Conservation (phyloP, 805 yeast genomes). For the Wickerhamiella nectarea region DNA sequence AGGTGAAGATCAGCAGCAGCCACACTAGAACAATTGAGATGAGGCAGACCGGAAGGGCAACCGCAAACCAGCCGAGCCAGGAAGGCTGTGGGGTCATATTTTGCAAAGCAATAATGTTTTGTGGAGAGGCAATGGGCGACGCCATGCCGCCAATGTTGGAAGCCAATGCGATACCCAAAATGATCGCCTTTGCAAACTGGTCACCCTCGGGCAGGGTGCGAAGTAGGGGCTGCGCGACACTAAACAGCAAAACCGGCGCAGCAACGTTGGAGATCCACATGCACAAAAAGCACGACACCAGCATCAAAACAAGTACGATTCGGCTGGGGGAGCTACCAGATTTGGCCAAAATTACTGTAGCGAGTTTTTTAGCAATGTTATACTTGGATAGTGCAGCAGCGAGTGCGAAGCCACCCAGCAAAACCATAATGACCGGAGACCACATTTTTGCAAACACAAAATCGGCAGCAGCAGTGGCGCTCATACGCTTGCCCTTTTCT, state of each 20-base stretch:
- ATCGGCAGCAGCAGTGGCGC: constrained; percentile 57
- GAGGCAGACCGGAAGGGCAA: constrained; percentile 67
- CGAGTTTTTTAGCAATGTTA: constrained; percentile 72
- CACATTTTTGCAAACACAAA: constrained; percentile 82
- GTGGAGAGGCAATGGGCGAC: constrained; percentile 95
- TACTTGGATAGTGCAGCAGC: constrained; percentile 92
- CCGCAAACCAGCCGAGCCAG: constrained; percentile 91
- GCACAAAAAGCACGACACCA: constrained; percentile 69
- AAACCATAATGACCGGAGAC: constrained; percentile 82
- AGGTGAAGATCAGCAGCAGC: constrained; percentile 53
- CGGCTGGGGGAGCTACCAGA: constrained; percentile 80
- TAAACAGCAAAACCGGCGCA: constrained; percentile 85
- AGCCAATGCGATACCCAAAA: constrained; percentile 84
- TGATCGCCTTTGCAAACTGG: constrained; percentile 66
- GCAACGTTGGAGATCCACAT: constrained; percentile 98
- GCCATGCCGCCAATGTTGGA: constrained; percentile 95
- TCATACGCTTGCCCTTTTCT: constrained; percentile 30
- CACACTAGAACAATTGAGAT: constrained; percentile 56
- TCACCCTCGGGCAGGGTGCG: constrained; percentile 71
- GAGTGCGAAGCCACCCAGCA: constrained; percentile 85
- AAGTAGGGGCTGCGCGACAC: constrained; percentile 80
- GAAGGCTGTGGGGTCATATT: constrained; percentile 71
- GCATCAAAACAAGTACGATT: constrained; percentile 69
- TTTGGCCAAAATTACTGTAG: constrained; percentile 63
- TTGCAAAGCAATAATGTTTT: constrained; percentile 80